Evolutionary conservation across 176 grass and related monocot species (phyloP).

Genomic region (sorghum (Sorghum bicolor)): Sorghum_bicolor_NCBIv3 NC_012879.2:54732501-54733000

Average conservation of each 20-base stretch:
- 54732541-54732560: background rate
- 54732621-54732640: background rate
- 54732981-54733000: conserved; percentile 75
- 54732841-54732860: conserved; percentile 17
- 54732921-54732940: background rate
- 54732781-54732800: background rate
- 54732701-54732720: background rate
- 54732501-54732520: background rate
- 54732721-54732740: conserved; percentile 7
- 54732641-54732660: background rate
- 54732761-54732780: conserved; percentile 28
- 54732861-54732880: background rate
- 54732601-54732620: background rate
- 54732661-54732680: background rate
- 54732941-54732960: conserved; percentile 54
- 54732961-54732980: conserved; percentile 62
- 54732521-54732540: background rate
- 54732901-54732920: background rate
- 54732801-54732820: background rate
- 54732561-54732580: background rate
- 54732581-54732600: background rate
- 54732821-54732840: background rate
- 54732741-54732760: background rate
- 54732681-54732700: background rate
- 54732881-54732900: background rate